phyloP scores from a whole-genome alignment of 2,329 filamentous ascomycete species.

The Fusarium metavorans region DNA sequence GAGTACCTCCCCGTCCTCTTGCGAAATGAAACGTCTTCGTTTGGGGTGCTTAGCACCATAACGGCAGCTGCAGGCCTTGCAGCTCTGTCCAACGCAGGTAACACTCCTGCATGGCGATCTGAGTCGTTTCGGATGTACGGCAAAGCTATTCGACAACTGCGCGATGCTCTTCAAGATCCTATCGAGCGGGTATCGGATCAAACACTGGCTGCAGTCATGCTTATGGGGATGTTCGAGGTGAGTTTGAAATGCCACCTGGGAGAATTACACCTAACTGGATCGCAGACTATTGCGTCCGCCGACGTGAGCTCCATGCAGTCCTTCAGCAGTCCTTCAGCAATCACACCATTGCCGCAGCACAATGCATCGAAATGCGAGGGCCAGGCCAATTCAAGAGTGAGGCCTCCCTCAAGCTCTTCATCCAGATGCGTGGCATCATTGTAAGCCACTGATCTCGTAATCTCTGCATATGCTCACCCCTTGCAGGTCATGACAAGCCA shows the following conservation, averaged over 20 bases:
- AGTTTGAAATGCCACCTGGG: accelerated
- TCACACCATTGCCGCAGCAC: slow-evolving; percentile 36
- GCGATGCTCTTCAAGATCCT: slow-evolving; percentile 23
- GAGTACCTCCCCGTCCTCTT: slow-evolving; percentile 36
- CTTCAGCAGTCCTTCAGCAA: slow-evolving; percentile 35
- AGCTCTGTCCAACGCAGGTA: slow-evolving; percentile 37
- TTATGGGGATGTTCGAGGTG: slow-evolving; percentile 40
- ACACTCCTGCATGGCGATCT: slow-evolving; percentile 12
- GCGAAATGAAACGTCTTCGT: slow-evolving; percentile 6
- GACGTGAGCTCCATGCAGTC: slow-evolving; percentile 31
- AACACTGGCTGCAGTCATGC: slow-evolving; percentile 32
- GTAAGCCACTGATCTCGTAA: not conserved
- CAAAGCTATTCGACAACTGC: slow-evolving; percentile 26
- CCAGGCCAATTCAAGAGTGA: slow-evolving; percentile 29
- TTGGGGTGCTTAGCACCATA: slow-evolving; percentile 28
- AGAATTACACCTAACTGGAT: not conserved
- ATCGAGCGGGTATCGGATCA: slow-evolving; percentile 24
- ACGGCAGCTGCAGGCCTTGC: slow-evolving; percentile 33
- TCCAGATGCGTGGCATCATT: slow-evolving; percentile 35
- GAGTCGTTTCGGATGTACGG: slow-evolving; percentile 34
- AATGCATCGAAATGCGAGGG: slow-evolving; percentile 37
- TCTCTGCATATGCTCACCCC: not conserved
- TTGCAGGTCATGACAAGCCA: slow-evolving; percentile 36
- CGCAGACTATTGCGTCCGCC: slow-evolving; percentile 31
- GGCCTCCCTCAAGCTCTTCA: slow-evolving; percentile 27